Base-by-base conservation (phyloP, 192 early-diverging fungal species). In the Linnemannia zychae region DNA sequence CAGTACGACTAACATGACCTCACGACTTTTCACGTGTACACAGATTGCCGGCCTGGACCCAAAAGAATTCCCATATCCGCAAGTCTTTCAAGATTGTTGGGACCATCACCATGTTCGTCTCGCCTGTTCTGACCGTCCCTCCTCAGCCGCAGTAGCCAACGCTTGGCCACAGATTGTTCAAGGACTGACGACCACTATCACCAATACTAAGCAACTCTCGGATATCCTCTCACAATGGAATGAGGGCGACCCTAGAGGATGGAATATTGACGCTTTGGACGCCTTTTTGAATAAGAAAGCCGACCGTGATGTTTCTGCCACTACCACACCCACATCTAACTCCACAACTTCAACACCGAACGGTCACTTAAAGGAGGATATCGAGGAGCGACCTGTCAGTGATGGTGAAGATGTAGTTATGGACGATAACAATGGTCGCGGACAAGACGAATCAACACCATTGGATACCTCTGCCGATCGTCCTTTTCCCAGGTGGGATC, bases 101-200 rank as follows among this genome's bases (percentile, higher is more conserved):
- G 83, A 85, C 38, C 75, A 66, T 15, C 49, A 79, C 22, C 77
- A 85, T 36, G 83, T 85, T 33, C 77, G 83, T 4, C 67, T 85
- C 18, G 73, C 83, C 1, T 85, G 83, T 48, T 85, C 83, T 15
- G 22, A 47, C 24, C 70, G 65, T 7, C 6, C 72, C 9, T 46
- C 72, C 0, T 72, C 60, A 20, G 17, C 72, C 1, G n/a, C 60
- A 7, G 57, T 28, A n/a, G 0, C 31, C 16, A 48, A 68, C 2
- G n/a, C 34, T 11, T 85, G 83, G 83, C 16, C 53, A 0, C 37
- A 76, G n/a, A 76, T 85, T 34, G 74, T 85, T 13, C 83, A 79
- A 48, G 78, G 83, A 5, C 28, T 85, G 31, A 79, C 83, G 0
- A 60, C 77, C 17, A 44, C 69, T 4, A 85, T 85, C 49, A 46